Base-by-base conservation (phyloP, 1,284 basidiomycete genomes). In the Austroboletus rostrupii region DNA sequence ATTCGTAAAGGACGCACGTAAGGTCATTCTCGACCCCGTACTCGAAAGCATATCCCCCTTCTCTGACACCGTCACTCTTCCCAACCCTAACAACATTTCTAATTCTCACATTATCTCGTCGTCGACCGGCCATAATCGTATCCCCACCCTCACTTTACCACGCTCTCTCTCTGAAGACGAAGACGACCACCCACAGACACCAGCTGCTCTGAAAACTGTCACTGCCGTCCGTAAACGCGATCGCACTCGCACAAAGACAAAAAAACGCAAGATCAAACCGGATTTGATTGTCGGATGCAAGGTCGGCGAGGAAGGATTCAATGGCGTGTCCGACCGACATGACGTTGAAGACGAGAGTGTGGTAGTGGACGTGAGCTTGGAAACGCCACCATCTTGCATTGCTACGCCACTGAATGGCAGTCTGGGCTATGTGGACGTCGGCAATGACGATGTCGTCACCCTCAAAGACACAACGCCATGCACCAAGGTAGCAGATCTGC, bases 261-360 rank as follows among this genome's bases (percentile, higher is more conserved):
- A 80, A 67, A 75, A 74, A 56, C 70, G 77, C 46, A 77, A 72
- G 54, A 72, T 79, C n/a, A 63, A 55, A 45, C 58, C 54, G 32
- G 53, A 64, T 40, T 33, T 58, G 43, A 50, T 53, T 13, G 43
- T 57, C 12, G 56, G 58, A 28, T 63, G 60, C 44, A 72, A 55
- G 2, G 57, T 60, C 1, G 74, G 28, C 53, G 74, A 54, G 64
- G 63, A 48, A 50, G 57, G 50, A 44, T 60, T 53, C 46, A 56
- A 65, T 47, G 73, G 68, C 3, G 77, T 83, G 28, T 79, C 76
- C 54, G 71, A 83, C 31, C 72, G 80, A 21, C 68, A 72, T 37
- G 81, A 85, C 57, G 58, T 75, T 4, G 78, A 74, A 33, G 82
- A 85, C 50, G 81, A 85, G 61, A 83, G 73, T 54, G 72, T 68